Evolutionary conservation across 2,329 filamentous ascomycete genomes (phyloP).

Genomic region (Sporothrix sp.): DNA sequence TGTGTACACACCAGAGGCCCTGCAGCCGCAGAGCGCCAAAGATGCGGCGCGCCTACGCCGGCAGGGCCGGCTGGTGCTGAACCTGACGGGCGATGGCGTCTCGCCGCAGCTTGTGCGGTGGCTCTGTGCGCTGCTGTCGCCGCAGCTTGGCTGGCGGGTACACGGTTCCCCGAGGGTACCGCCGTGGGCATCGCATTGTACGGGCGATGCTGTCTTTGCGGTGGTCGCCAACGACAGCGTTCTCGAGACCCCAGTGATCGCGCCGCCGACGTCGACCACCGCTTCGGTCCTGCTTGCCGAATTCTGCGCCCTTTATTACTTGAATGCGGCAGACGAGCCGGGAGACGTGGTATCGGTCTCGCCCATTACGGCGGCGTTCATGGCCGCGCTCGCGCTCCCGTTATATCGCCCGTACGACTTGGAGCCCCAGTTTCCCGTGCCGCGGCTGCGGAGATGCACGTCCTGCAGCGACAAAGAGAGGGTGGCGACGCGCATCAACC

Average conservation of each 20-base stretch:
- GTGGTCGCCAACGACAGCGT: conserved; percentile 2
- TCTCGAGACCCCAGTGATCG: neutral
- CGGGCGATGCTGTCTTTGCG: neutral
- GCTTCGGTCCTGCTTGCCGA: conserved; percentile 4
- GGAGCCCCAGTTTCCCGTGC: neutral
- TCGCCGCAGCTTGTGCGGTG: conserved; percentile 13
- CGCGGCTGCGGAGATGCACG: neutral
- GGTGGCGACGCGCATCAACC: neutral
- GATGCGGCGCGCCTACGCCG: neutral
- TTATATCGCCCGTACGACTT: conserved; percentile 2
- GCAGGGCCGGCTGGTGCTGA: conserved; percentile 7
- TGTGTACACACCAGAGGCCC: conserved; percentile 2
- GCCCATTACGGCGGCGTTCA: conserved; percentile 6
- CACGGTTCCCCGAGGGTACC: neutral
- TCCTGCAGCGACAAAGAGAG: neutral
- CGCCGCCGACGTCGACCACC: neutral
- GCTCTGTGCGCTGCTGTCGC: conserved; percentile 15
- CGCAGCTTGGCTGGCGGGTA: conserved; percentile 9
- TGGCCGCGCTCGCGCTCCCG: conserved; percentile 5
- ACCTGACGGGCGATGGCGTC: conserved; percentile 7
- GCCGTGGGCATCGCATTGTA: neutral
- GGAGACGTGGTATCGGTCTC: neutral
- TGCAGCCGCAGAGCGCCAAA: conserved; percentile 1
- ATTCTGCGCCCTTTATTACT: conserved; percentile 1
- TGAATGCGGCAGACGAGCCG: neutral